Percentiles rank a stretch among this genome's conserved stretches.
Conservation (phyloP, 306 rosid genomes). For the Glycine tomentella region DNA sequence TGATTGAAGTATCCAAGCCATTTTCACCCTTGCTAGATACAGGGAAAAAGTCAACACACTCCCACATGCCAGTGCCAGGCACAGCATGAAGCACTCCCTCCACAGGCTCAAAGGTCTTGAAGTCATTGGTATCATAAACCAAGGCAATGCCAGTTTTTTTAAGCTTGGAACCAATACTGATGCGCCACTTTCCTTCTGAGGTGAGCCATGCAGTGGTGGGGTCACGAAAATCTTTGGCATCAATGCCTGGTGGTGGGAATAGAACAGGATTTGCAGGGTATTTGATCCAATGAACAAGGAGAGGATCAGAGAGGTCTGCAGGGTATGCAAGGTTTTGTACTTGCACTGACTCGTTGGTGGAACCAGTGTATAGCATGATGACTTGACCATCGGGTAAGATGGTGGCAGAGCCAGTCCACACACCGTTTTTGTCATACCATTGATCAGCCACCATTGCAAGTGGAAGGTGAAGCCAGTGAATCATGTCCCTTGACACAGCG, state of each 20-base stretch:
- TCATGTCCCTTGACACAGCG: constrained; percentile 80
- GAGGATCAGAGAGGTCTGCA: constrained; percentile 71
- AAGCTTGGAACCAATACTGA: constrained; percentile 72
- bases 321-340: constrained; percentile 89
- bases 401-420: constrained; percentile 94
- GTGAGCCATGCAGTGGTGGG: constrained; percentile 94
- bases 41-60: constrained; percentile 85
- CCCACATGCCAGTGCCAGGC: constrained; percentile 89
- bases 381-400: constrained; percentile 65
- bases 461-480: constrained; percentile 93
- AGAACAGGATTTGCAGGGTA: constrained; percentile 77
- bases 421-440: constrained; percentile 84
- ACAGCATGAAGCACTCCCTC: constrained; percentile 69
- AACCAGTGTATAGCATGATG: constrained; percentile 88
- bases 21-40: constrained; percentile 48
- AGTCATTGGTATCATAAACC: constrained; percentile 74
- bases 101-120: constrained; percentile 59
- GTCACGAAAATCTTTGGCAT: constrained; percentile 76
- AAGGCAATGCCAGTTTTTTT: constrained; percentile 75
- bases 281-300: constrained; percentile 76
- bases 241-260: constrained; percentile 70
- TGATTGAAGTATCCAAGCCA: constrained; percentile 69
- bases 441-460: constrained; percentile 76
- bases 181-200: constrained; percentile 78
- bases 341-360: constrained; percentile 74